Evolutionary conservation across 1,139 yeast genomes (phyloP), one percentile per base, ranked within the genome.

Genomic region (Blastobotrys raffinosifermentans): DNA sequence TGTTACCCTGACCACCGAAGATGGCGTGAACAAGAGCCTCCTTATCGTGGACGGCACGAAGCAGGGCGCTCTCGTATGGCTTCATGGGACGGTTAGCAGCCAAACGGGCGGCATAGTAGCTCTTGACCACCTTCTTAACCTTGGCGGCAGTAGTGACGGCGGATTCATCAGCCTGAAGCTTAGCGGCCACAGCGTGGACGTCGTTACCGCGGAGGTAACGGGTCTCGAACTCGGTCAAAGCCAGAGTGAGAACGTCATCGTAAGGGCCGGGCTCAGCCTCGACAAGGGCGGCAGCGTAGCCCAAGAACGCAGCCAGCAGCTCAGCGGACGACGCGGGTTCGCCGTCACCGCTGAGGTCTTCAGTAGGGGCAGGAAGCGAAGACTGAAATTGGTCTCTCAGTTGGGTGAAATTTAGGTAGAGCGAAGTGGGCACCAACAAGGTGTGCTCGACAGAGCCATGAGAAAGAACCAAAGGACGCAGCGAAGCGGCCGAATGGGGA

Each of bases 1-100:
- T 80, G 67, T 86, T 89, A 67, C 99, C 99, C 70, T 91, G 99
- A 55, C 99, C 99, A 61, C 99, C 98, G 55, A 91, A 91, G 48
- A 91, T 79, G 46, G 96, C 95, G 45, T 74, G 77, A 42, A 87
- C 64, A 45, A 72, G 67, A 38, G 93, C 87, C 25, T 69, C 65
- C 34, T 69, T 66, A 43, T 66, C 65, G 19, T 73, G 61, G 39
- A 77, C 84, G 21, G 91, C 75, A 53, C 78, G 70, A 53, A 77
- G 66, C 37, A 80, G 64, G 13, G 89, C 81, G 29, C 82, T 73
- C 49, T 73, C 79, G 58, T 80, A 79, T 41, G 67, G 65, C 55
- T 64, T 65, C 50, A 73, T 64, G 29, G 77, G 72, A 39, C 70
- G 60, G 46, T 69, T 66, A 19, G 73, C 67, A 26, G 72, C 67